Evolutionary conservation across 441 rosid species (phyloP), one percentile per base, ranked within the genome.

Genomic region (Iberis amara): DNA sequence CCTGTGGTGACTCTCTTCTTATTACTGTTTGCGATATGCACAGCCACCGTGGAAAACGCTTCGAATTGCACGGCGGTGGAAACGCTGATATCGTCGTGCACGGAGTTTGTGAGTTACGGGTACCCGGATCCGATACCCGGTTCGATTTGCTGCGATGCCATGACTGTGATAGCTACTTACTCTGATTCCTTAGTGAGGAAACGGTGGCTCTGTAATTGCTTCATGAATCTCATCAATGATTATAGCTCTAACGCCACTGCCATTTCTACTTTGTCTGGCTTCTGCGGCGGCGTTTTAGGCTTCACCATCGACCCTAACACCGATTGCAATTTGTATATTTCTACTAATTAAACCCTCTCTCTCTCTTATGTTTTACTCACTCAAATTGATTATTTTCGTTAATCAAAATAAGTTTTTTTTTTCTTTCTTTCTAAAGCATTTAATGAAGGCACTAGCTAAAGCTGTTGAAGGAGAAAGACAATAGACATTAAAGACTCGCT

Each of bases 41-140:
- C 65, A 64, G 65, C 69, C 5, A 50, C 39, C 6, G 62, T 52
- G 10, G 61, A 41, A 14, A 63, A 42, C 9, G 59, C 61, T 1
- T 44, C 62, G 4, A 88, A 80, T 5, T 87, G 98, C 54, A 11
- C 58, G 27, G 82, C 82, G 2, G 88, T 90, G 53, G 72, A 72
- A 0, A 75, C 76, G 1, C 61, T 81, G 11, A n/a, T 86, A 7
- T 71, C 83, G 0, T 66, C 82, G 2, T 82, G 95, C 71, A 71
- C 89, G 1, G 44, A 62, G 11, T 90, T 72, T 73, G 86, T 86
- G 52, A 65, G 64, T 10, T 42, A 70, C 39, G 94, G 89, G 0
- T 67, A 70, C 5, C 95, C 95, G 0, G 86, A 82, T 44, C 98
- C 96, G 0, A 59, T 68, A 52, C 94, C 89, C 0, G 88, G 92